phyloP scores from a whole-genome alignment of 208 protist species.

The Leishmania major region DNA sequence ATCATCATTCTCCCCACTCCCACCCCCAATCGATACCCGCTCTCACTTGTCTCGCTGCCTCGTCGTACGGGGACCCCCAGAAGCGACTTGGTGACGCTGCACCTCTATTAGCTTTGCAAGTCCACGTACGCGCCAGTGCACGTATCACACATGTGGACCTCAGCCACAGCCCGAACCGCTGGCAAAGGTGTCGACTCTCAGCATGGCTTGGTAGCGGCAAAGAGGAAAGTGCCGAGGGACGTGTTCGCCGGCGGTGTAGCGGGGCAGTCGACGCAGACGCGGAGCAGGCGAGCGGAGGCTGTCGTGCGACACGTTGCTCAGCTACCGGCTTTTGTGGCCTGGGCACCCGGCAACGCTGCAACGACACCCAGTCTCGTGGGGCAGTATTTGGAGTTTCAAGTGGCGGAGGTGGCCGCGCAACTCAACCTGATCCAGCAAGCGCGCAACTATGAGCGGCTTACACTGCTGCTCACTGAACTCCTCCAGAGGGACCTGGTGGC shows the following conservation, averaged over 20 bases:
- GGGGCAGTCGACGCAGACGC: background rate
- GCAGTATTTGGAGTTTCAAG: constrained; percentile 23
- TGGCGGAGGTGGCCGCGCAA: constrained; percentile 25
- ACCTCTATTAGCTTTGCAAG: background rate
- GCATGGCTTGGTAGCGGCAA: background rate
- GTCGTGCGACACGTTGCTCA: constrained; percentile 22
- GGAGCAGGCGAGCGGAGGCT: constrained; percentile 14
- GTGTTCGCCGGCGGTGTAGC: background rate
- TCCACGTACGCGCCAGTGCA: background rate
- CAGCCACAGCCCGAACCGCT: background rate
- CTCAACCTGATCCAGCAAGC: constrained; percentile 23
- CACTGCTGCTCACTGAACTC: constrained; percentile 56
- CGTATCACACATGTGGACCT: background rate
- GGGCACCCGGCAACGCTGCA: background rate
- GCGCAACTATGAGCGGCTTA: constrained; percentile 34
- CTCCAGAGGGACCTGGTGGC: constrained; percentile 51
- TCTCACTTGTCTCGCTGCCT: background rate
- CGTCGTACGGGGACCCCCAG: background rate
- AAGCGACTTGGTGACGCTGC: background rate
- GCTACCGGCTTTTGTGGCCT: constrained; percentile 25
- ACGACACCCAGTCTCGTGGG: constrained; percentile 11
- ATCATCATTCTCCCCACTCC: background rate
- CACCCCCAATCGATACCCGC: background rate
- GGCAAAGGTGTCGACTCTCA: constrained; percentile 1
- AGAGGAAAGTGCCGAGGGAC: constrained; percentile 3